These are phyloP conservation scores for Alternaria sp. DNA, from an alignment of 2,329 filamentous ascomycete species.

Conservation along the genomic window DNA sequence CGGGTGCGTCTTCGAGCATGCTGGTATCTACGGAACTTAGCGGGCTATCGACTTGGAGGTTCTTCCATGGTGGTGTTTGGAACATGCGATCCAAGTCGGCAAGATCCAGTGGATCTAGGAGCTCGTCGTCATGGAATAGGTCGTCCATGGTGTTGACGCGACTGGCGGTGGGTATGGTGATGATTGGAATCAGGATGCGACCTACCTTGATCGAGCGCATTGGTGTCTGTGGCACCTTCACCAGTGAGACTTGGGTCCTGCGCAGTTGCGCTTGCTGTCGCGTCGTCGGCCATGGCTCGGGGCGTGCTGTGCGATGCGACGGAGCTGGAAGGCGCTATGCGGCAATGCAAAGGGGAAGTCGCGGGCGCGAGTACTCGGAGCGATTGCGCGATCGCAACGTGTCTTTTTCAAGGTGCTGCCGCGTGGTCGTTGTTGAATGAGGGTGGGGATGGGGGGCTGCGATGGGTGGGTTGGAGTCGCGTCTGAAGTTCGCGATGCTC, in stretches of 20 bases:
- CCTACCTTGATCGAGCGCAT: conserved; percentile 43
- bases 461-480: conserved; percentile 34
- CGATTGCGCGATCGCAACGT: conserved; percentile 12
- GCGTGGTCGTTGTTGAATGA: conserved; percentile 24
- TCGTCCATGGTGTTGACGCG: conserved; percentile 13
- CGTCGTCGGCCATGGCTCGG: conserved; percentile 45
- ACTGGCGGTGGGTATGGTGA: conserved; percentile 1
- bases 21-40: conserved; percentile 61
- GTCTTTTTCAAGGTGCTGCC: conserved; percentile 6
- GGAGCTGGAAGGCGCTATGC: conserved; percentile 25
- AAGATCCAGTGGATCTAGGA: background rate
- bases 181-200: background rate
- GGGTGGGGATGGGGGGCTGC: conserved; percentile 38
- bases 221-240: conserved; percentile 30
- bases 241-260: conserved; percentile 32
- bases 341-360: conserved; percentile 16
- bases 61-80: background rate
- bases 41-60: background rate
- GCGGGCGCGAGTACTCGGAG: conserved; percentile 11
- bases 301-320: conserved; percentile 25
- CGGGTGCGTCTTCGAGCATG: conserved; percentile 53
- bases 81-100: background rate
- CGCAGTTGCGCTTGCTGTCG: conserved; percentile 35
- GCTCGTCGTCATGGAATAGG: background rate
- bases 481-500: conserved; percentile 42